These are phyloP conservation scores for Pseudogymnoascus sp. DNA, from an alignment of 2,329 filamentous ascomycete species.

Conservation along the genomic window DNA sequence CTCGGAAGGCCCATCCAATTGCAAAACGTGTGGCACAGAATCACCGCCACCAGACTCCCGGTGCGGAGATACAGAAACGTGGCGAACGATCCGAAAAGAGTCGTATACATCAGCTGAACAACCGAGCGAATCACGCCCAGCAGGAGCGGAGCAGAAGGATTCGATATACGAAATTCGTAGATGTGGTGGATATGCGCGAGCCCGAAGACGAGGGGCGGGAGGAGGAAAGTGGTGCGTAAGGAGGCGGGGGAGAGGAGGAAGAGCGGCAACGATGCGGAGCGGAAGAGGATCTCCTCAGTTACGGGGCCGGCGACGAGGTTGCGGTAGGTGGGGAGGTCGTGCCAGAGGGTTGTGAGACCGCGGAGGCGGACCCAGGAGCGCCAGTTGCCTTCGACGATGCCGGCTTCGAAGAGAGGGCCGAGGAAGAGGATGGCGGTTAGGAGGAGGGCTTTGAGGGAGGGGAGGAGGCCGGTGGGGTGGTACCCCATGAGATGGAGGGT, in stretches of 20 bases:
- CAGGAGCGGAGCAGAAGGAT: constrained; percentile 58
- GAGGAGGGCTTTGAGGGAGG: constrained; percentile 55
- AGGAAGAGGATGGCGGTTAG: constrained; percentile 73
- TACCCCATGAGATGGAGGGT: constrained; percentile 66
- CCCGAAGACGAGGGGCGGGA: constrained; percentile 83
- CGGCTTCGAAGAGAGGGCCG: constrained; percentile 73
- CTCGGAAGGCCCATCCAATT: constrained; percentile 86
- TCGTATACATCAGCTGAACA: constrained; percentile 84
- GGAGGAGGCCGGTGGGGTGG: constrained; percentile 64
- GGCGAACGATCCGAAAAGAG: constrained; percentile 86
- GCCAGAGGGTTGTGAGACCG: constrained; percentile 51
- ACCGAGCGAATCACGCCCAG: constrained; percentile 62
- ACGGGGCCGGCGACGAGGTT: constrained; percentile 81
- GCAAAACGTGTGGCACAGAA: constrained; percentile 78
- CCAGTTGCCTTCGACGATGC: constrained; percentile 66
- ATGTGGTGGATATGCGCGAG: constrained; percentile 92
- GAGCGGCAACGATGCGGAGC: constrained; percentile 74
- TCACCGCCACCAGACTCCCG: constrained; percentile 67
- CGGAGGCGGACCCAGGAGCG: constrained; percentile 51
- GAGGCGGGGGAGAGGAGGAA: constrained; percentile 56
- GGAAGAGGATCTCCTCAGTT: constrained; percentile 91
- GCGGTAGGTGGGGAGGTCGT: constrained; percentile 74
- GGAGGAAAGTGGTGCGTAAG: constrained; percentile 56
- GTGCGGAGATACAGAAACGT: constrained; percentile 84
- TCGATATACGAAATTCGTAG: constrained; percentile 81